Base-by-base conservation (phyloP, 441 rosid species). In the Eruca vesicaria region DNA sequence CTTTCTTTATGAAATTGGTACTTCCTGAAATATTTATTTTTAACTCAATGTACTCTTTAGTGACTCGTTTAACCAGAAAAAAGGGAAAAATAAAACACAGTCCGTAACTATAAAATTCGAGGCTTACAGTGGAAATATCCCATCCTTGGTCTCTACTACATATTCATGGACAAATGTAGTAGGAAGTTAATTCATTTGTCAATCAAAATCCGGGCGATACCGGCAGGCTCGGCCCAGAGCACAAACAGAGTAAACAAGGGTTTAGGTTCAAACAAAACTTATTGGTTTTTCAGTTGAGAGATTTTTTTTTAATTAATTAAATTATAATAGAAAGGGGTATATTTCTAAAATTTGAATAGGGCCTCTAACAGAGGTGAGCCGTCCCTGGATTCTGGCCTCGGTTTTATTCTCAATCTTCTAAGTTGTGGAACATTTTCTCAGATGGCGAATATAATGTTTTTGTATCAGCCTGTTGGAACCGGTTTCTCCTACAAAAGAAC, bases 141-240 rank as follows among this genome's bases (percentile, higher is more conserved):
- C 95, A 4, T 61, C 83, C 7, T 73, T 89, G 74, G 55, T 79
- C 19, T 75, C 76, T 21, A 91, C 88, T 78, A 85, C 91, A 19
- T 62, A 83, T 77, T 84, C 97, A 59, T 91, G 93, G 97, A 86
- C 93, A 64, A 81, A 85, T 85, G 97, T 85, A 62, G 2, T 26
- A 7, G 1, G 50, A n/a, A 21, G 19, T 32, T 2, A 20, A 4
- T 50, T 33, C 35, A 50, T 21, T 1, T 50, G 6, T 60, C 4
- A 3, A 38, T 8, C 52, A 77, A 79, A 77, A 28, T 57, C 74
- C 55, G 71, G 36, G 77, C 31, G 63, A 78, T 33, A 7, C 36
- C 36, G 10, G n/a, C n/a, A n/a, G n/a, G n/a, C n/a, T n/a, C n/a
- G n/a, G n/a, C n/a, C n/a, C n/a, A n/a, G n/a, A n/a, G n/a, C n/a